Evolutionary conservation across 345 rosid species (phyloP), one percentile per base, ranked within the genome.

Genomic region (Balakata baccata): DNA sequence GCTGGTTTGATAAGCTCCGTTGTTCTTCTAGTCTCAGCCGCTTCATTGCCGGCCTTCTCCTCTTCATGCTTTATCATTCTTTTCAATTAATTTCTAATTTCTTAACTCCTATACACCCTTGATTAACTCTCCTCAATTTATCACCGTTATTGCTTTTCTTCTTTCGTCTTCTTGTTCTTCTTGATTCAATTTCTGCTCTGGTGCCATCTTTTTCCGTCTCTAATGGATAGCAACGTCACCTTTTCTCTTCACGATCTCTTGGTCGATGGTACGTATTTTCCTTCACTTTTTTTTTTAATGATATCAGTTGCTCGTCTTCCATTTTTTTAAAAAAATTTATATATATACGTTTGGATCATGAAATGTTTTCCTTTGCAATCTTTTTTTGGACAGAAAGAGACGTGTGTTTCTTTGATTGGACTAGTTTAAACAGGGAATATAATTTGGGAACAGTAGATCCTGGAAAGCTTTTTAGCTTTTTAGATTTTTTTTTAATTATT

Each of bases 41-140:
- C 88, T 87, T 90, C 72, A 84, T 83, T 70, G 87, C 87, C 68
- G 90, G 87, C 80, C 72, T 77, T 72, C 80, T 84, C 60, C 58
- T 89, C 76, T 82, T 83, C 81, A 70, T 88, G 46, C 81, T 82
- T 6, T 84, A 82, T 39, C 87, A 77, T 64, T 88, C 89, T 3
- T 85, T 71, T 66, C 85, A 78, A 52, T 80, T 88, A 60, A 79
- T 86, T 75, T 88, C 92, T 41, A 86, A 88, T 86, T 86, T 88
- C 76, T 77, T 84, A 75, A 78, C 64, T 83, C 86, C 89, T 84
- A 88, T 86, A 85, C 86, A 75, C 56, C 89, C 82, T 20, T 84
- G 77, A 84, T 68, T 62, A 4, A 4, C 4, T 41, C 39, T 41
- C 41, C 59, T 60, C 45, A 3, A 3, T 25, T 66, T 56, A 45